Base-by-base conservation (phyloP, 2,329 filamentous ascomycete species). In the Cercospora sesami region DNA sequence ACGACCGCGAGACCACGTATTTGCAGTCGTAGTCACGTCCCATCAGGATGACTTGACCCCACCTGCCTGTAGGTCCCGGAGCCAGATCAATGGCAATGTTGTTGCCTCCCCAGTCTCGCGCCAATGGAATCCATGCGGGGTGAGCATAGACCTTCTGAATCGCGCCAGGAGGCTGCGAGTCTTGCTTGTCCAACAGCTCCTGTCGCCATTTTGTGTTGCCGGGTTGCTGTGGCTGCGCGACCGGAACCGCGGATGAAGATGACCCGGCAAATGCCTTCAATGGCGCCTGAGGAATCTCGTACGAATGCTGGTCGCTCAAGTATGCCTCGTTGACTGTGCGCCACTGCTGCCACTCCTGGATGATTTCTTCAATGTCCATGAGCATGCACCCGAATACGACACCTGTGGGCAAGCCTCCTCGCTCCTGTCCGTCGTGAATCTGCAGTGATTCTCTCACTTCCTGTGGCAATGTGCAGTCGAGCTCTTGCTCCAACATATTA, bases 1-100 rank as follows among this genome's bases (percentile, higher is more conserved):
- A 99, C 0, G 94, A 98, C 69, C 92, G 89, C 31, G 95, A 92
- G 66, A 99, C 87, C 6, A 99, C 95, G 78, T 97, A 99, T 83
- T 99, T 99, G 81, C 92, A 97, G 78, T 99, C 95, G 81, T 97
- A 99, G 82, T 99, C 95, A 69, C 95, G 92, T 61, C 95, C 95
- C 79, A 96, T 97, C 69, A 99, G 86, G 75, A 99, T 97, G 72
- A 99, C 89, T 79, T 99, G 95, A 64, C 95, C 95, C 94, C 95
- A 99, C 78, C 90, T 91, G 45, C 95, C 95, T 58, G 87, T 87
- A 9, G 94, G 92, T 2, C 95, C 95, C 23, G 95, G 95, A 6
- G 94, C 92, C 67, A 99, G 84, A 80, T 99, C 95, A 58, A 97
- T 88, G 18, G 94, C 94, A 76, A 99, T 85, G 83, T 97, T 96